Evolutionary conservation across 148 eudicot species (phyloP), one percentile per base, ranked within the genome.

Genomic region (Fallopia convolvulus): DNA sequence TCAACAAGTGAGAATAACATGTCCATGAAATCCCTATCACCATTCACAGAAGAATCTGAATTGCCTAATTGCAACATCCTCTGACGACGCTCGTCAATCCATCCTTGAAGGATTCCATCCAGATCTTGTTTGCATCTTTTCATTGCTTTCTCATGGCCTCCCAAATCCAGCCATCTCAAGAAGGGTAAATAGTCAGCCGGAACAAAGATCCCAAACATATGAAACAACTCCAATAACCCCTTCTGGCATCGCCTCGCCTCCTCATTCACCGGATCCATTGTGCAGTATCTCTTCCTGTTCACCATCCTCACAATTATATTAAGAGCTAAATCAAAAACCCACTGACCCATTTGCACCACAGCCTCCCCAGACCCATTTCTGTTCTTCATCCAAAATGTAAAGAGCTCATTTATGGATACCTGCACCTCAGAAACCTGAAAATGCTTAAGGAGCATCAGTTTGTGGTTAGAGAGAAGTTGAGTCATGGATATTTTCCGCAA

Each of bases 91-190:
- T 75, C 46, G 26, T 75, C 77, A 20, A 75, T 9, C 65, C 63
- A 50, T 13, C 65, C 26, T 32, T 75, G 65, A 18, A 55, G 14
- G 36, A 75, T 75, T 0, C 11, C 42, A 55, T 75, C 77, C 13
- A 75, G 18, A 21, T 81, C 74, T 17, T 77, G 53, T 9, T 47
- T 74, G 12, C 79, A 52, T 14, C 61, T 32, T 48, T 77, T 77
- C 63, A 77, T 81, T 0, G 63, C 60, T 46, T 55, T 81, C 47
- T 72, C 82, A 9, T 76, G 39, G 7, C 83, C 80, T 6, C 80
- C 83, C 74, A 76, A 46, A 47, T 81, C 80, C 2, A 81, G n/a
- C 80, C 83, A 72, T 8, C 73, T 14, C 14, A 77, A 32, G 47
- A 76, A 56, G 9, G 83, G 83, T 9, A 75, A 8, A 4, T n/a